These are phyloP conservation scores for Penicillium atrosanguineum DNA, from an alignment of 495 filamentous ascomycete genomes.

Conservation along the genomic window DNA sequence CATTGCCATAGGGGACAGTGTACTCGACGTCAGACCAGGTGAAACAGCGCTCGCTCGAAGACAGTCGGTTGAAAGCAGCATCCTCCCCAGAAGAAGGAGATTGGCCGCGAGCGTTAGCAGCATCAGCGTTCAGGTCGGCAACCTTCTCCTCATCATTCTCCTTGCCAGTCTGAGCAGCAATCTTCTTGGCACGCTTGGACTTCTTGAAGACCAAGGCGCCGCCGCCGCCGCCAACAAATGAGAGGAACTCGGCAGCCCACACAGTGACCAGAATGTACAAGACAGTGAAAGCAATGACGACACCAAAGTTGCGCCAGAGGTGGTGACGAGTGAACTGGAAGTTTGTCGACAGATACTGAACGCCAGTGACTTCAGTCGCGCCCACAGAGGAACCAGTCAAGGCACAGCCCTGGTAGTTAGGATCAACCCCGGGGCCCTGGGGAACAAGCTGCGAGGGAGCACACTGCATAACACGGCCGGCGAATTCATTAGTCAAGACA, in stretches of 20 bases:
- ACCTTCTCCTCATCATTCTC: slow-evolving; percentile 48
- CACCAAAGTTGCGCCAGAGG: slow-evolving; percentile 80
- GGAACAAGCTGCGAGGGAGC: slow-evolving; percentile 54
- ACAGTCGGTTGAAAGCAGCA: slow-evolving; percentile 51
- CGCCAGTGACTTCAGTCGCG: slow-evolving; percentile 50
- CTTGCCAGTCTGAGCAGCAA: slow-evolving; percentile 40
- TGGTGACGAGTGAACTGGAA: slow-evolving; percentile 62
- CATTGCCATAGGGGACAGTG: slow-evolving; percentile 68
- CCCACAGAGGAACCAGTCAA: slow-evolving; percentile 53
- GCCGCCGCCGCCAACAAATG: slow-evolving; percentile 51
- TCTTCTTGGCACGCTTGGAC: slow-evolving; percentile 55
- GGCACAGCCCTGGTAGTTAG: slow-evolving; percentile 60
- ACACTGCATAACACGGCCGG: slow-evolving; percentile 58
- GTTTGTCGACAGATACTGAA: slow-evolving; percentile 53
- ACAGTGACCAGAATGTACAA: slow-evolving; percentile 69
- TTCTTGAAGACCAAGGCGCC: slow-evolving; percentile 69
- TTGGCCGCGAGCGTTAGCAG: slow-evolving; percentile 46
- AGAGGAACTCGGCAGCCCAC: slow-evolving; percentile 53
- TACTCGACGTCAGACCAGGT: slow-evolving; percentile 75
- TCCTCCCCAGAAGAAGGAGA: slow-evolving; percentile 37
- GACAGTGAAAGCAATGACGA: slow-evolving; percentile 66
- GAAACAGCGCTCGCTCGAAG: slow-evolving; percentile 65
- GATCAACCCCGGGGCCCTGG: slow-evolving; percentile 48
- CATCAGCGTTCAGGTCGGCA: slow-evolving; percentile 28
- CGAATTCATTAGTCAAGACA: slow-evolving; percentile 68